A percentile compares a stretch with the other conserved stretches of the same genome.
These are phyloP conservation scores for Vitis hybrid DNA, from an alignment of 177 flowering plant species.

Conservation along the genomic window DNA sequence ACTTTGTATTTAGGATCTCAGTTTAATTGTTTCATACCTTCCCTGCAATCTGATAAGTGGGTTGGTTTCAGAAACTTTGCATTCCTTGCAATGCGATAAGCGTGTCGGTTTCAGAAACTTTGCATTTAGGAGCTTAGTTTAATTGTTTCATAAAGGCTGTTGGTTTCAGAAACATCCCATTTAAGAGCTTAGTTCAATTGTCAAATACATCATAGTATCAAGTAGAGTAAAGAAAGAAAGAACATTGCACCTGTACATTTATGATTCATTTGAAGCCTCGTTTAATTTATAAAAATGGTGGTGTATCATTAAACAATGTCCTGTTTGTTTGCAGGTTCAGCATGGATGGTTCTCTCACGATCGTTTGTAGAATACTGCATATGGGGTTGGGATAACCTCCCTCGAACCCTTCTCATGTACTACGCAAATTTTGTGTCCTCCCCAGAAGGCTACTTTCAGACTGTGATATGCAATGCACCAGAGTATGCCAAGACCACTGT, in stretches of 20 bases:
- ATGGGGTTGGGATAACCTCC: conserved; percentile 96
- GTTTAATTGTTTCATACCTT: too few species aligned
- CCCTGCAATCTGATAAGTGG: too few species aligned
- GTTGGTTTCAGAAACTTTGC: too few species aligned
- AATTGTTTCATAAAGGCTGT: too few species aligned
- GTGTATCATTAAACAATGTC: neutral
- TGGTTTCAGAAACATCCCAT: too few species aligned
- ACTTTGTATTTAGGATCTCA: neutral
- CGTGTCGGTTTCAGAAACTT: too few species aligned
- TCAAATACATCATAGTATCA: too few species aligned
- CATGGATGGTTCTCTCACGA: conserved; percentile 84
- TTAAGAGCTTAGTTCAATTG: too few species aligned
- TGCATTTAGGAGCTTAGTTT: too few species aligned
- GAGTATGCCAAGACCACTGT: conserved; percentile 58
- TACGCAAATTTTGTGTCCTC: conserved; percentile 88
- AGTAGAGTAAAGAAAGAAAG: neutral
- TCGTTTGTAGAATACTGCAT: conserved; percentile 71
- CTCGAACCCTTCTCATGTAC: conserved; percentile 92
- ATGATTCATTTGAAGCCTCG: too few species aligned
- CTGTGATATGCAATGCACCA: conserved; percentile 74
- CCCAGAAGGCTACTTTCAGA: conserved; percentile 90
- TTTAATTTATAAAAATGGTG: neutral
- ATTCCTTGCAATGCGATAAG: too few species aligned
- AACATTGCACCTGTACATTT: neutral
- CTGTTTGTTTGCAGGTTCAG: conserved; percentile 65